Conservation (phyloP, 2,329 filamentous ascomycete genomes). For the Arachnopeziza araneosa region DNA sequence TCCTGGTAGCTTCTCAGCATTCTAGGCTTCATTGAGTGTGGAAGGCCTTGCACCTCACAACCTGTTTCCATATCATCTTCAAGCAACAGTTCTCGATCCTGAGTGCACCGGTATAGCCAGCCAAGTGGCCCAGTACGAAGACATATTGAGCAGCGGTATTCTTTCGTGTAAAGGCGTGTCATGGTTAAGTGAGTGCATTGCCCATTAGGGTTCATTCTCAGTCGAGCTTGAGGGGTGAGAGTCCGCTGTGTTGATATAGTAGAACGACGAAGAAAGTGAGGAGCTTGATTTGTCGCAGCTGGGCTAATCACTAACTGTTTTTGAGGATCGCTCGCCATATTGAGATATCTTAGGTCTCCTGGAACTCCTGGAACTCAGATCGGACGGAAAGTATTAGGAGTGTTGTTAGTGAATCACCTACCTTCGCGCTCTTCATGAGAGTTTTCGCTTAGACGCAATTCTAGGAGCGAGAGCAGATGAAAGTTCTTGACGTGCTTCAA, state of each 20-base stretch:
- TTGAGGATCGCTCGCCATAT: not conserved
- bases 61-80: conserved; percentile 32
- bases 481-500: too few species aligned
- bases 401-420: not conserved
- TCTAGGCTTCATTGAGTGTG: conserved; percentile 18
- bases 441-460: too few species aligned
- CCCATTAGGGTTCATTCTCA: conserved; percentile 4
- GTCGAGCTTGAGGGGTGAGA: not conserved
- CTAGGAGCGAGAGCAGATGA: too few species aligned
- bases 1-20: conserved; percentile 19
- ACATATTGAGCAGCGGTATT: conserved; percentile 54
- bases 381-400: not conserved
- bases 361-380: not conserved
- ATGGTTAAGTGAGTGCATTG: conserved; percentile 64
- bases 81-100: conserved; percentile 50
- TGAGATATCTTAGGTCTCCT: not conserved
- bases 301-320: not conserved
- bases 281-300: not conserved
- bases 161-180: conserved; percentile 54
- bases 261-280: not conserved
- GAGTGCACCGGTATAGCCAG: conserved; percentile 69
- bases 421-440: too few species aligned
- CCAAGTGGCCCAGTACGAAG: conserved; percentile 50
- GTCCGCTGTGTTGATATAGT: not conserved
- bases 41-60: conserved; percentile 19